phyloP scores from a whole-genome alignment of 139 green algal species.

The Penium margaritaceum region DNA sequence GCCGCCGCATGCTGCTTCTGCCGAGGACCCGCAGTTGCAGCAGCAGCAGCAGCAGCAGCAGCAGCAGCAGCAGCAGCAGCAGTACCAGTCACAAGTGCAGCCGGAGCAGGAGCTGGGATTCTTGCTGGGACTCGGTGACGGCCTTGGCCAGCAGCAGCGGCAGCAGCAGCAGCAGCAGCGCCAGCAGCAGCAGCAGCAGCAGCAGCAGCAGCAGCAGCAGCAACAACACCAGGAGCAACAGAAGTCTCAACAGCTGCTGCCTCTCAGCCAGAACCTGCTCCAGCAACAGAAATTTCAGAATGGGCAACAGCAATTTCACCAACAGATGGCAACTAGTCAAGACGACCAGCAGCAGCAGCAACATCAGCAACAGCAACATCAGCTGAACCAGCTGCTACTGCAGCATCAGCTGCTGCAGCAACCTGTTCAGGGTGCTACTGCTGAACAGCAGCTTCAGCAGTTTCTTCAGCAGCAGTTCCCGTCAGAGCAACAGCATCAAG shows the following conservation, averaged over 20 bases:
- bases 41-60: neutral
- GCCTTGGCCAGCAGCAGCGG: too few relatives aligned
- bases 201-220: neutral
- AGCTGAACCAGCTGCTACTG: neutral
- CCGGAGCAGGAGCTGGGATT: neutral
- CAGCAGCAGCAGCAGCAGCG: neutral
- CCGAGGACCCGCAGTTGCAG: neutral
- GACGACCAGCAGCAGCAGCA: neutral
- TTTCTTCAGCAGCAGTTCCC: too few relatives aligned
- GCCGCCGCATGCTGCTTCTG: too few relatives aligned
- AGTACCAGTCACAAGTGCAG: neutral
- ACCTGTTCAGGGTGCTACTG: too few relatives aligned
- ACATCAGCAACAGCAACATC: neutral
- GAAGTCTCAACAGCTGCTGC: neutral
- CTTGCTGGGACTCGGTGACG: neutral
- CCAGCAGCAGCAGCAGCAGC: neutral
- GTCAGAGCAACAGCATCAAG: too few relatives aligned
- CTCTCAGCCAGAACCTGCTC: neutral
- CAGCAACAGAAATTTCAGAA: neutral
- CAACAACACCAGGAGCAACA: too few relatives aligned
- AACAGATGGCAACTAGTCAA: neutral
- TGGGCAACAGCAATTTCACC: neutral
- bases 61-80: conserved; percentile 10
- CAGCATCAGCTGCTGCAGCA: too few relatives aligned
- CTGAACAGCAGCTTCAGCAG: too few relatives aligned